phyloP scores from a whole-genome alignment of 2,329 filamentous ascomycete species.

The Fusarium veterinarium region DNA sequence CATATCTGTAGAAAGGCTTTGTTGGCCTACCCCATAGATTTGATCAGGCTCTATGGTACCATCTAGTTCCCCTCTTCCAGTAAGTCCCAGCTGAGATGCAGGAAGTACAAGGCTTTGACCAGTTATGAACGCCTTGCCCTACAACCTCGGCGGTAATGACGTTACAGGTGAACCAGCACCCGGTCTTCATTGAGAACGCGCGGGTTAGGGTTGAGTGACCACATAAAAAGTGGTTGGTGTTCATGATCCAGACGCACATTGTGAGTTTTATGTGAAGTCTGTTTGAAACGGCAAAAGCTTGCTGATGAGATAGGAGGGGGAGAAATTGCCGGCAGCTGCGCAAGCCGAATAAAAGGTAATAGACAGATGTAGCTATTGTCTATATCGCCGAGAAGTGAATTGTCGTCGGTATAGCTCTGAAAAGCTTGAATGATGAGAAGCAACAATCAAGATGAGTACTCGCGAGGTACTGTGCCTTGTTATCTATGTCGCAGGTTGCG shows the following conservation, averaged over 20 bases:
- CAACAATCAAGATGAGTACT: rapidly evolving
- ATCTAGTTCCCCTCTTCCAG: background rate
- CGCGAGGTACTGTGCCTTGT: background rate
- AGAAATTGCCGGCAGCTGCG: background rate
- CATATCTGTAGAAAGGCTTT: rapidly evolving
- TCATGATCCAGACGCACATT: conserved; percentile 2
- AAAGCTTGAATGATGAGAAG: background rate
- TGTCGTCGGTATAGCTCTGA: background rate
- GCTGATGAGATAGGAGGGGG: background rate
- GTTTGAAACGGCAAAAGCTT: rapidly evolving
- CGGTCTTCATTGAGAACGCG: background rate
- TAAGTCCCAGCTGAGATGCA: background rate
- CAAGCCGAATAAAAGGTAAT: too few relatives aligned
- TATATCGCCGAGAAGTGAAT: background rate
- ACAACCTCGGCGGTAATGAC: background rate
- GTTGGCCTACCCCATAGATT: rapidly evolving
- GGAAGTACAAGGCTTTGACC: background rate
- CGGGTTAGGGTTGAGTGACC: background rate
- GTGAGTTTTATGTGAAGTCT: rapidly evolving
- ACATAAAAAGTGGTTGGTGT: background rate
- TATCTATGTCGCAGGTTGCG: background rate
- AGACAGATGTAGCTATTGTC: background rate
- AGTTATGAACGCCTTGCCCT: background rate
- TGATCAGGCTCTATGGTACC: background rate
- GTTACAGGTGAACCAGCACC: conserved; percentile 1